Evolutionary conservation across 768 basidiomycete genomes (phyloP), one percentile per base, ranked within the genome.

Genomic region (Sarcomyxa edulis): DNA sequence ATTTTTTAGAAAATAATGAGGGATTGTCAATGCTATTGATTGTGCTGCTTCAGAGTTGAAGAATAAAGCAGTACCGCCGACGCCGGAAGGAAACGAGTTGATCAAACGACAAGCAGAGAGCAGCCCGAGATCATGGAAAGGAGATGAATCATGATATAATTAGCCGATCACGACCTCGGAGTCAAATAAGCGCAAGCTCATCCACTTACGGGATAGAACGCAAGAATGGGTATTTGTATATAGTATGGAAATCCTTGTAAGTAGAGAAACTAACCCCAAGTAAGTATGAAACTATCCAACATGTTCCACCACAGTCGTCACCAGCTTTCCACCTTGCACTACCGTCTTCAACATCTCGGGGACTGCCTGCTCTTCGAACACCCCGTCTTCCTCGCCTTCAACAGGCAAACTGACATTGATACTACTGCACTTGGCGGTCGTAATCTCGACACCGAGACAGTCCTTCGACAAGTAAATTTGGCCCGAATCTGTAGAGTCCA

Each of bases 291-390:
- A 10, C 42, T 59, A 85, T 30, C 83, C 83, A 49, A 63, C 62
- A 49, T 98, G 95, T 59, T 98, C 93, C 7, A 98, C 86, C 19
- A 96, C 77, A 9, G 68, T 81, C 12, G 95, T 97, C 25, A 92
- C 75, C 42, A 98, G 64, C 61, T 86, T 95, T 8, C 95, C 94
- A 45, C 74, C 65, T 54, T 77, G 65, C 19, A 99, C 68, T 24
- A 79, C 73, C 14, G 88, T 89, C 71, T 78, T 90, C 60, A 99
- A 70, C 89, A 96, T 98, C 65, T 99, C 96, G 0, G 96, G 95
- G 14, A 99, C 67, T 1, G 95, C 73, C 46, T 81, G 80, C 60
- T 99, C 96, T 45, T 76, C 76, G 50, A 93, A 97, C 31, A 94
- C 70, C 5, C 93, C 95, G 7, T 95, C 91, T 56, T 96, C 92